Conservation (phyloP, 106 monocot genomes). For the Vanilla planifolia region DNA sequence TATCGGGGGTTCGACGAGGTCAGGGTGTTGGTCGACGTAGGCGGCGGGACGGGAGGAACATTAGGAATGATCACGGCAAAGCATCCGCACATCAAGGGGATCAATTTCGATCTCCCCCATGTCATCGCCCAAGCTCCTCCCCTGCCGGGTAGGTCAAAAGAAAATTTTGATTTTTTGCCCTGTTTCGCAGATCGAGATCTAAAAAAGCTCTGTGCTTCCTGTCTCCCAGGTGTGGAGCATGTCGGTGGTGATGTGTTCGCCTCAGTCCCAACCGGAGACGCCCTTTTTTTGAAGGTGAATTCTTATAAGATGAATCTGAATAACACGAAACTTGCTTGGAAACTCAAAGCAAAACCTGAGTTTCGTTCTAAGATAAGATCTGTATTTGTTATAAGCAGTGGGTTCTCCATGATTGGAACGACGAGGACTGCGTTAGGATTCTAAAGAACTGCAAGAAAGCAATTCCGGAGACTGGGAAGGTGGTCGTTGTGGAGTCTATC, state of each 20-base stretch:
- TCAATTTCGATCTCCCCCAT: conserved; percentile 27
- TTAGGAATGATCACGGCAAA: conserved; percentile 11
- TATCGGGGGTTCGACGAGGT: conserved; percentile 25
- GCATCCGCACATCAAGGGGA: conserved; percentile 16
- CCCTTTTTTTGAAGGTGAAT: conserved; percentile 15
- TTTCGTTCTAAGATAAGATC: too few species aligned
- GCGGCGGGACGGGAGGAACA: conserved; percentile 13
- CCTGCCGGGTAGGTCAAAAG: conserved; percentile 4
- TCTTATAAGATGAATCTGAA: not conserved
- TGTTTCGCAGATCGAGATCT: too few species aligned
- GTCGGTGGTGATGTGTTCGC: conserved; percentile 14
- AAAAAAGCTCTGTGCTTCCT: not conserved
- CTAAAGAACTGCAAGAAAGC: conserved; percentile 36
- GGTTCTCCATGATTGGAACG: conserved; percentile 36
- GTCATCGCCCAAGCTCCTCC: conserved; percentile 20
- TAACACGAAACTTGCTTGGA: too few species aligned
- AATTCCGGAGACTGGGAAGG: conserved; percentile 23
- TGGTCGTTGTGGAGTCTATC: conserved; percentile 21
- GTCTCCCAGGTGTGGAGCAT: conserved; percentile 20
- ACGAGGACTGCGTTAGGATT: conserved; percentile 21
- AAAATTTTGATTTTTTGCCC: too few species aligned
- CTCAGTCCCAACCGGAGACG: conserved; percentile 12
- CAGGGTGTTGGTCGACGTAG: conserved; percentile 18
- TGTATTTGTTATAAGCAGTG: conserved; percentile 6
- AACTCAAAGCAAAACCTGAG: too few species aligned